These are phyloP conservation scores for Sclerotinia subarctica DNA, from an alignment of 2,329 filamentous ascomycete species.

Conservation along the genomic window DNA sequence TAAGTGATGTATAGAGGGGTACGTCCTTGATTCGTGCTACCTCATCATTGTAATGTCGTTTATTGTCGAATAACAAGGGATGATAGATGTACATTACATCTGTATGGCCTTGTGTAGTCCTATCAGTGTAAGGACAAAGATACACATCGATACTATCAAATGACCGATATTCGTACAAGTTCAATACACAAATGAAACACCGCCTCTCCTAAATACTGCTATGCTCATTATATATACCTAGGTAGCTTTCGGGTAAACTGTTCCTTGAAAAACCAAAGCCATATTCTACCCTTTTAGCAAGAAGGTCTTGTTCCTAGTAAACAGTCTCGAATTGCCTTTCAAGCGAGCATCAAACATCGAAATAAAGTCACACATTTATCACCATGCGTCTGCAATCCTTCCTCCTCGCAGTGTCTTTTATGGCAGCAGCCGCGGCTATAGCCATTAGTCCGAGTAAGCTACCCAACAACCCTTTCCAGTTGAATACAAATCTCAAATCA, in stretches of 20 bases:
- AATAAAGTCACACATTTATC: not conserved
- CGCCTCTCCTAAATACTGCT: not conserved
- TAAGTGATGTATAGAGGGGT: not conserved
- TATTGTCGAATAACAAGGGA: not conserved
- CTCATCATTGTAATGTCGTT: not conserved
- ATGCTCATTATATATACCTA: not conserved
- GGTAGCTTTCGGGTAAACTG: not conserved
- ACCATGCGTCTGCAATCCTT: not conserved
- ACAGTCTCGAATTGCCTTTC: not conserved
- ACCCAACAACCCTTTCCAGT: not conserved
- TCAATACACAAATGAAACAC: not conserved
- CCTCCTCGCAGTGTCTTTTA: constrained; percentile 3
- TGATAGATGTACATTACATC: not conserved
- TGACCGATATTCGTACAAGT: not conserved
- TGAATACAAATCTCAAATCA: not conserved
- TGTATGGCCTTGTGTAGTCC: not conserved
- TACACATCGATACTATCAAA: not conserved
- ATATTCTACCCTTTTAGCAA: not conserved
- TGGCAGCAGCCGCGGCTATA: not conserved
- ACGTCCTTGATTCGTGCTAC: not conserved
- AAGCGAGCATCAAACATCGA: not conserved
- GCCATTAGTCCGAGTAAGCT: not conserved
- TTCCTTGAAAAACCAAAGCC: not conserved
- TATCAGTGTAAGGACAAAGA: not conserved
- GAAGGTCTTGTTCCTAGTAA: not conserved